Conservation (phyloP, 805 yeast genomes). For the Wickerhamomyces ciferrii region DNA sequence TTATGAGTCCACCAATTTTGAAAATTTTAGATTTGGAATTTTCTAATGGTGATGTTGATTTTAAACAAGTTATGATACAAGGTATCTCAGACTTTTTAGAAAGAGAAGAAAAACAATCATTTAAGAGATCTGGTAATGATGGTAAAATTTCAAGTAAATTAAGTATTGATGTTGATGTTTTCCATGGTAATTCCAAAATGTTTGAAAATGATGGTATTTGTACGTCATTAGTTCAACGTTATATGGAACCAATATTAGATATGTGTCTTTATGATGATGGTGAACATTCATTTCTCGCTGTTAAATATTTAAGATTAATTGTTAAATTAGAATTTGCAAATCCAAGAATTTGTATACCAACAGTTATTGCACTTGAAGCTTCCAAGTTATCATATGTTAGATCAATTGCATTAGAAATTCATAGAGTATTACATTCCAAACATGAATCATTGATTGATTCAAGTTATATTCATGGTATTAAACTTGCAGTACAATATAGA, state of each 20-base stretch:
- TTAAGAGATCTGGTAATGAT: conserved; percentile 34
- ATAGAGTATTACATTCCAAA: conserved; percentile 51
- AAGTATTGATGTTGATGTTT: conserved; percentile 37
- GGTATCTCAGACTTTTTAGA: conserved; percentile 55
- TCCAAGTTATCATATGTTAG: conserved; percentile 40
- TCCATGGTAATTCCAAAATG: conserved; percentile 48
- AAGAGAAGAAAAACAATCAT: conserved; percentile 45
- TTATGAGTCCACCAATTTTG: conserved; percentile 50
- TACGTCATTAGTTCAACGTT: conserved; percentile 65
- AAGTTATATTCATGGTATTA: conserved; percentile 59
- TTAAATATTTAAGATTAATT: conserved; percentile 49
- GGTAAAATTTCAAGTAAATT: conserved; percentile 25
- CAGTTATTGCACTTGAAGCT: conserved; percentile 64
- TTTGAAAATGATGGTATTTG: conserved; percentile 66
- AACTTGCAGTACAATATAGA: conserved; percentile 44
- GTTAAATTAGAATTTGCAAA: conserved; percentile 66
- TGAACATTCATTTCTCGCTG: conserved; percentile 43
- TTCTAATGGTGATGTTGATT: conserved; percentile 27
- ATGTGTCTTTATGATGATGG: conserved; percentile 43
- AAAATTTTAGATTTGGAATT: conserved; percentile 48
- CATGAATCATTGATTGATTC: conserved; percentile 70
- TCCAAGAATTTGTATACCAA: conserved; percentile 65
- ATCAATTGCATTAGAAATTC: conserved; percentile 45
- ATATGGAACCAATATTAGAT: conserved; percentile 40
- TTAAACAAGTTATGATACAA: conserved; percentile 47